Conservation (phyloP, 1,284 basidiomycete genomes). For the Xanthoconium separans region DNA sequence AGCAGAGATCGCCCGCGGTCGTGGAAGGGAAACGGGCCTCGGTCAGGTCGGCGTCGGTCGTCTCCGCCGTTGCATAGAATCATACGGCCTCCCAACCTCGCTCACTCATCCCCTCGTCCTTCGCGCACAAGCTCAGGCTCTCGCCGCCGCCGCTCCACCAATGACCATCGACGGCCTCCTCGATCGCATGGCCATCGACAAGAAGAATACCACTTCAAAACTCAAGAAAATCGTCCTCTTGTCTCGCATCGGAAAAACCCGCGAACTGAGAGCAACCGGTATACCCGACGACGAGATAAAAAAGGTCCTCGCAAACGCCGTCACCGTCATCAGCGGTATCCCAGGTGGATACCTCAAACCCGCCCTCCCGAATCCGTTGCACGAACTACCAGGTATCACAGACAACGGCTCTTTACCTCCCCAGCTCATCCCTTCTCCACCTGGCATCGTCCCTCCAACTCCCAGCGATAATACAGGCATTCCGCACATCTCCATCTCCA, state of each 20-base stretch:
- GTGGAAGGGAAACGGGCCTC: conserved; percentile 63
- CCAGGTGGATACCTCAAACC: conserved; percentile 49
- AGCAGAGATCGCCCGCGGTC: conserved; percentile 85
- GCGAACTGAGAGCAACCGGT: conserved; percentile 88
- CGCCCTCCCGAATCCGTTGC: conserved; percentile 37
- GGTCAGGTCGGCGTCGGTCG: conserved; percentile 89
- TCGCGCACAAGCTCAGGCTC: conserved; percentile 50
- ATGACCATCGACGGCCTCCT: conserved; percentile 84
- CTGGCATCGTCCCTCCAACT: background rate
- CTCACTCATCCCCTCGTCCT: conserved; percentile 60
- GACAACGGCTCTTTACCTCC: conserved; percentile 19
- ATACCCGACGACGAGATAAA: conserved; percentile 81
- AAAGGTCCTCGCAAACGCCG: conserved; percentile 78
- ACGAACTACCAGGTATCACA: conserved; percentile 20
- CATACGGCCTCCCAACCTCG: conserved; percentile 85
- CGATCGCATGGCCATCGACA: conserved; percentile 94
- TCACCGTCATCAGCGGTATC: conserved; percentile 67
- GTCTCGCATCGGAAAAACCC: conserved; percentile 87
- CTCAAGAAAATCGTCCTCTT: conserved; percentile 95
- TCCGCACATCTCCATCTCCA: conserved; percentile 72
- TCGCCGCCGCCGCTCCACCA: conserved; percentile 59
- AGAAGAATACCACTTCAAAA: conserved; percentile 87
- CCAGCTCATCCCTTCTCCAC: conserved; percentile 18
- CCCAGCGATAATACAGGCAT: background rate
- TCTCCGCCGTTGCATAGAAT: conserved; percentile 79